These are phyloP conservation scores for Hypoxylon rubiginosum DNA, from an alignment of 2,329 filamentous ascomycete genomes.

Conservation along the genomic window DNA sequence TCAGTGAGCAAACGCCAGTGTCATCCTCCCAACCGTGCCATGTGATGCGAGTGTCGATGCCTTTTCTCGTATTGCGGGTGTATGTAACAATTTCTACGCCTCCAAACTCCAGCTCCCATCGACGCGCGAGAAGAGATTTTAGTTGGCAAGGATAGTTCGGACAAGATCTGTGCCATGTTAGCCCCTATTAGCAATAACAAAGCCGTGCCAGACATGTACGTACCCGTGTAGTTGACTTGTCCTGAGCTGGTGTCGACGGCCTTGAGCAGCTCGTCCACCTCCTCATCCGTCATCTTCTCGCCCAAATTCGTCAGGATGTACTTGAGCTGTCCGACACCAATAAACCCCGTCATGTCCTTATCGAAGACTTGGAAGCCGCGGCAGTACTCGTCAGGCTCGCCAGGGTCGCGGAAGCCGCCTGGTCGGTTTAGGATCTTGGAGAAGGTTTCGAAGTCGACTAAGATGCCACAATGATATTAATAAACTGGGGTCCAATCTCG, in stretches of 20 bases:
- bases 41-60: constrained; percentile 38
- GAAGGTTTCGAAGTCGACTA: constrained; percentile 99
- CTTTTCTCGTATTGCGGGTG: constrained; percentile 35
- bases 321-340: constrained; percentile 96
- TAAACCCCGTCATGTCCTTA: constrained; percentile 98
- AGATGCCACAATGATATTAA: constrained; percentile 25
- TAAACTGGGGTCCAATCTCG: not conserved
- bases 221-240: constrained; percentile 98
- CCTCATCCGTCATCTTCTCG: constrained; percentile 99
- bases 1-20: constrained; percentile 49
- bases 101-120: constrained; percentile 46
- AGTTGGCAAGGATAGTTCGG: constrained; percentile 89
- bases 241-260: constrained; percentile 95
- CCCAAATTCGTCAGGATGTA: constrained; percentile 98
- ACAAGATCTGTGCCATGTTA: constrained; percentile 74
- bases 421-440: constrained; percentile 96
- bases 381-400: constrained; percentile 98
- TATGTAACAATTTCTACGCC: constrained; percentile 37
- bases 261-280: constrained; percentile 99
- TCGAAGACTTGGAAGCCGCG: constrained; percentile 99
- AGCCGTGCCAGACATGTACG: constrained; percentile 47
- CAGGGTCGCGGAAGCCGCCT: constrained; percentile 97
- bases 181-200: not conserved
- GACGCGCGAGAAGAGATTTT: constrained; percentile 49
- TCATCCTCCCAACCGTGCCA: constrained; percentile 46